phyloP scores from a whole-genome alignment of 1,139 yeast genomes.

The Arxiozyma slooffiae region DNA sequence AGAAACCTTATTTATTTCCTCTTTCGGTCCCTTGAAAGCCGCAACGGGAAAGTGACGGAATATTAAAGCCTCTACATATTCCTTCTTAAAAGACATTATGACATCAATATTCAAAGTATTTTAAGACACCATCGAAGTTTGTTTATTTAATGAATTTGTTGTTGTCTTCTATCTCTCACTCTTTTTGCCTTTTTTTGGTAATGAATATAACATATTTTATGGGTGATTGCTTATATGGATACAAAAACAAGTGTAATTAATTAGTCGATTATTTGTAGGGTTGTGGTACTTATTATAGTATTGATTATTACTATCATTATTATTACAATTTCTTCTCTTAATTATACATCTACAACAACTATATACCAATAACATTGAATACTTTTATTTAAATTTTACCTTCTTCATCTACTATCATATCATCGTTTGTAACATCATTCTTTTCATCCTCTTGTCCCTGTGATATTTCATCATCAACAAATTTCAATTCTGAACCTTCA shows the following conservation, averaged over 20 bases:
- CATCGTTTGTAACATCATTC: neutral
- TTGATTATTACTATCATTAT: too few relatives aligned
- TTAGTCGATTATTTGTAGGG: neutral
- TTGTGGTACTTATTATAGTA: too few relatives aligned
- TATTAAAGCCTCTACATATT: too few relatives aligned
- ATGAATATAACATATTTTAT: too few relatives aligned
- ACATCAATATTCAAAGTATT: too few relatives aligned
- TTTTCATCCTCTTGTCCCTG: neutral
- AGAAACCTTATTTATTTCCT: neutral
- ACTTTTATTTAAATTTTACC: neutral
- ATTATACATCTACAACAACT: neutral
- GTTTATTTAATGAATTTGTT: too few relatives aligned
- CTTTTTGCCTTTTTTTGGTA: too few relatives aligned
- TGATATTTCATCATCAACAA: conserved; percentile 29
- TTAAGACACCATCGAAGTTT: too few relatives aligned
- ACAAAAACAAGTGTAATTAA: neutral
- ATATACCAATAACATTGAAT: neutral
- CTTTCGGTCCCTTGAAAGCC: neutral
- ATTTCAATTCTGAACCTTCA: conserved; percentile 43
- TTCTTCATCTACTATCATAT: conserved; percentile 2
- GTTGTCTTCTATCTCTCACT: too few relatives aligned
- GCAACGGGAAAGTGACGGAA: neutral
- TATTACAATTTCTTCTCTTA: neutral
- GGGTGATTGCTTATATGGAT: too few relatives aligned
- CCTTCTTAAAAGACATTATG: too few relatives aligned